These are phyloP conservation scores for Davidsoniella virescens DNA, from an alignment of 2,329 filamentous ascomycete genomes.

Conservation along the genomic window DNA sequence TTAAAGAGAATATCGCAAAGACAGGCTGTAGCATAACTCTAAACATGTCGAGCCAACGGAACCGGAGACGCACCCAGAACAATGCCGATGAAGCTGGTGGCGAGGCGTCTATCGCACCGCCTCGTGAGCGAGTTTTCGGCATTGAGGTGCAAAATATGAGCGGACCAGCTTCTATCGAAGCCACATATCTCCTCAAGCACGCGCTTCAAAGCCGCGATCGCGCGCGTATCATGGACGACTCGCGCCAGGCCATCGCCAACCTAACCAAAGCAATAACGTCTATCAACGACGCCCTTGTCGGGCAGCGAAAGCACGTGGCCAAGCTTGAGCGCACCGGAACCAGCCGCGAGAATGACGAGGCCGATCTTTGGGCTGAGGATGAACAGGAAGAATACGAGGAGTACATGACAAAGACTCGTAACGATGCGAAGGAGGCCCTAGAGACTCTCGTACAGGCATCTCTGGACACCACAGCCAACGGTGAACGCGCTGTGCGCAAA, in stretches of 20 bases:
- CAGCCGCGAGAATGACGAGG: not conserved
- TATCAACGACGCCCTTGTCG: constrained; percentile 8
- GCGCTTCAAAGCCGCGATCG: not conserved
- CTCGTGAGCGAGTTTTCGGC: too few relatives aligned
- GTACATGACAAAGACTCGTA: not conserved
- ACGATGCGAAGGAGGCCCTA: constrained; percentile 2
- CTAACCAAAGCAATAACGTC: constrained; percentile 7
- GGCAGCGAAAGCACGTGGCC: constrained; percentile 4
- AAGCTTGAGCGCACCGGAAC: not conserved
- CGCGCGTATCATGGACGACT: constrained; percentile 2
- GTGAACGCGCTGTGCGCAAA: constrained; percentile 31
- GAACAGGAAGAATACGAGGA: constrained; percentile 1
- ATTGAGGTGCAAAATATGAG: not conserved
- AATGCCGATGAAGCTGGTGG: too few relatives aligned
- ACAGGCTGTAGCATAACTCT: too few relatives aligned
- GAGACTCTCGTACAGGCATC: constrained; percentile 4
- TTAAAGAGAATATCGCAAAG: too few relatives aligned
- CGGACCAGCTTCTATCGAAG: not conserved
- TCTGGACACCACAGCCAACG: not conserved
- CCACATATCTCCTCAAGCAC: not conserved
- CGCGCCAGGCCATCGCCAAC: constrained; percentile 1
- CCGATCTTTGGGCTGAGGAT: constrained; percentile 1
- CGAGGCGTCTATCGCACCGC: too few relatives aligned
- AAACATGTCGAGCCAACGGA: not conserved
- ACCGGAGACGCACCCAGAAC: not conserved